Percentiles rank a stretch among this genome's conserved stretches.
Conservation (phyloP, 2,329 filamentous ascomycete species). For the Huntiella moniliformis region DNA sequence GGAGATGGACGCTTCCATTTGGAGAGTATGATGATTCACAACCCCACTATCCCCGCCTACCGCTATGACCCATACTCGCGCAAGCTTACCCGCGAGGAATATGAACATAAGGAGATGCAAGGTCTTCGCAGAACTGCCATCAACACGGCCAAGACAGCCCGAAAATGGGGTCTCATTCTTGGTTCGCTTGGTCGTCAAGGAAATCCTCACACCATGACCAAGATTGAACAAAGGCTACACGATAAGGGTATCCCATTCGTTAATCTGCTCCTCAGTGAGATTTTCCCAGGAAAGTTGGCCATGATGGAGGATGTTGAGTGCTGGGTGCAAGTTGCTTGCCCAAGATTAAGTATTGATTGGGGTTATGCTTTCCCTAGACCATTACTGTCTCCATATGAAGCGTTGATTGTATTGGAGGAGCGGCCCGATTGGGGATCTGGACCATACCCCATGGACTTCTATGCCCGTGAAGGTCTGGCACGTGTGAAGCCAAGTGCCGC, state of each 20-base stretch:
- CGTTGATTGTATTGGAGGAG: constrained; percentile 69
- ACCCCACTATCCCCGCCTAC: constrained; percentile 76
- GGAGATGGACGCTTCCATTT: constrained; percentile 91
- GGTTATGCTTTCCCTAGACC: constrained; percentile 87
- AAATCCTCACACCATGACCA: constrained; percentile 75
- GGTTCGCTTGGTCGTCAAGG: constrained; percentile 85
- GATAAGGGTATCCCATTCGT: constrained; percentile 60
- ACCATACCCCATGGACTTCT: constrained; percentile 96
- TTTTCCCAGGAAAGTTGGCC: constrained; percentile 86
- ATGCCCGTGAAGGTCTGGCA: constrained; percentile 77
- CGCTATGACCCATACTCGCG: constrained; percentile 93
- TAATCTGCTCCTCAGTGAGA: constrained; percentile 77
- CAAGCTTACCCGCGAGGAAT: constrained; percentile 75
- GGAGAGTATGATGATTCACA: constrained; percentile 98
- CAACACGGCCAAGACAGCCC: constrained; percentile 50
- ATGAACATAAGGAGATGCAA: constrained; percentile 84
- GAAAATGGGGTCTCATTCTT: constrained; percentile 88
- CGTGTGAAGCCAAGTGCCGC: constrained; percentile 41
- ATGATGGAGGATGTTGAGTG: constrained; percentile 90
- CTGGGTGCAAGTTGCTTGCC: constrained; percentile 97
- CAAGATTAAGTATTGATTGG: constrained; percentile 95
- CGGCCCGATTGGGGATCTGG: constrained; percentile 56
- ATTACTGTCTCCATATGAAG: constrained; percentile 84
- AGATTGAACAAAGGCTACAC: constrained; percentile 64
- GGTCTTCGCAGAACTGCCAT: constrained; percentile 63